These are phyloP conservation scores for Vitellaria paradoxa DNA, from an alignment of 179 eudicot species.

Conservation along the genomic window DNA sequence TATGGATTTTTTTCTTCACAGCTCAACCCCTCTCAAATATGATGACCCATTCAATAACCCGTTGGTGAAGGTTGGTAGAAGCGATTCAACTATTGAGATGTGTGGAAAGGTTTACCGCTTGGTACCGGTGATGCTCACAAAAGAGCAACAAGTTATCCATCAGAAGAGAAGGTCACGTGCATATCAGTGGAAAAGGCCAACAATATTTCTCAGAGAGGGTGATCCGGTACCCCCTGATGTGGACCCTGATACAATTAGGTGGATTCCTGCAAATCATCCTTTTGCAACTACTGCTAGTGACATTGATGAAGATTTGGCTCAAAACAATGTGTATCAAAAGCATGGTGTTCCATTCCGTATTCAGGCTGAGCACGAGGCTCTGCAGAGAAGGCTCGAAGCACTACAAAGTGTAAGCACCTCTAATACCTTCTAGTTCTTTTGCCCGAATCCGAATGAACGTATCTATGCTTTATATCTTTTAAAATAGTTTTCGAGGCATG, in stretches of 20 bases:
- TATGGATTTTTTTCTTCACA: slow-evolving; percentile 27
- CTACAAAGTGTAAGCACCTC: slow-evolving; percentile 73
- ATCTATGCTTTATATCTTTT: background rate
- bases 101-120: slow-evolving; percentile 88
- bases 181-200: slow-evolving; percentile 97
- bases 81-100: slow-evolving; percentile 87
- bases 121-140: slow-evolving; percentile 86
- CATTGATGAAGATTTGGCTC: slow-evolving; percentile 91
- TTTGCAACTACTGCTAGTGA: slow-evolving; percentile 93
- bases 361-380: slow-evolving; percentile 96
- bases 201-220: slow-evolving; percentile 89
- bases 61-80: slow-evolving; percentile 68
- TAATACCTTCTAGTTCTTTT: slow-evolving; percentile 12
- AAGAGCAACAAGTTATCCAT: slow-evolving; percentile 76
- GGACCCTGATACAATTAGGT: slow-evolving; percentile 90
- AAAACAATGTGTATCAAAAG: slow-evolving; percentile 86
- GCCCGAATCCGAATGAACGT: background rate
- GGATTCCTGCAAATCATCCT: slow-evolving; percentile 99
- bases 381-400: slow-evolving; percentile 90
- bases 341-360: slow-evolving; percentile 97
- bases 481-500: background rate
- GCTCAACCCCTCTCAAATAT: slow-evolving; percentile 81
- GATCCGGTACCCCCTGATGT: slow-evolving; percentile 90
- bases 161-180: slow-evolving; percentile 96
- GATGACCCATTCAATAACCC: slow-evolving; percentile 98